Evolutionary conservation across 108 stramenopile genomes (phyloP).

Genomic region (Stephanodiscus triporus): DNA sequence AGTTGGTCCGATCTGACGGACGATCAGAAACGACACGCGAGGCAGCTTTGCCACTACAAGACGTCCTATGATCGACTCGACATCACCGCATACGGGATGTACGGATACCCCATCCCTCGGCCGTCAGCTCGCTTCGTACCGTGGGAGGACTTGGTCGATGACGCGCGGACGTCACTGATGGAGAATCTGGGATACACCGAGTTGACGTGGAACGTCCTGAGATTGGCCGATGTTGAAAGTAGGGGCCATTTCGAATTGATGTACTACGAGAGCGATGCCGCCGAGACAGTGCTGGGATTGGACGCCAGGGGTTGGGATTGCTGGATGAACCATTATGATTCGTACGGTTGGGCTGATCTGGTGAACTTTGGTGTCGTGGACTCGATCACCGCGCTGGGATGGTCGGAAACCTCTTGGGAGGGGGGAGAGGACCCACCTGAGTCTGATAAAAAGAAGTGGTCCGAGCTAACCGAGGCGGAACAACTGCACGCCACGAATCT

Average conservation of each 20-base stretch:
- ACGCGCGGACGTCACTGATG: neutral
- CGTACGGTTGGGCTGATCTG: slow-evolving; percentile 30
- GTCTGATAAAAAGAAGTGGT: slow-evolving; percentile 10
- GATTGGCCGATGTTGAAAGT: slow-evolving; percentile 13
- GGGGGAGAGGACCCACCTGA: neutral
- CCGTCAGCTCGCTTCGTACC: neutral
- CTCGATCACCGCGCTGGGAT: slow-evolving; percentile 13
- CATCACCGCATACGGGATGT: neutral
- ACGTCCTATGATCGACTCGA: slow-evolving; percentile 28
- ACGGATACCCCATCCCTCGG: slow-evolving; percentile 1
- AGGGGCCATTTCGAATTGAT: neutral
- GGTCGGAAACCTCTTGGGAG: slow-evolving; percentile 13
- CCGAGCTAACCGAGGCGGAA: neutral
- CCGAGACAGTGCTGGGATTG: slow-evolving; percentile 8
- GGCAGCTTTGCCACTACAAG: slow-evolving; percentile 19
- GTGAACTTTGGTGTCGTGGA: neutral
- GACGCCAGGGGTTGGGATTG: slow-evolving; percentile 39
- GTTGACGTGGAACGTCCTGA: slow-evolving; percentile 14
- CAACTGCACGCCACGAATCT: slow-evolving; percentile 15
- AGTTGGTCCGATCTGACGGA: slow-evolving; percentile 12
- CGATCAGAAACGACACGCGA: slow-evolving; percentile 11
- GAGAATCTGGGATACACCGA: slow-evolving; percentile 21
- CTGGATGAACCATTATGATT: slow-evolving; percentile 35
- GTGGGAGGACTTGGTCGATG: neutral
- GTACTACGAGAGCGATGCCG: slow-evolving; percentile 2